phyloP scores from a whole-genome alignment of 2,329 filamentous ascomycete species.

The Apiospora malaysiana region DNA sequence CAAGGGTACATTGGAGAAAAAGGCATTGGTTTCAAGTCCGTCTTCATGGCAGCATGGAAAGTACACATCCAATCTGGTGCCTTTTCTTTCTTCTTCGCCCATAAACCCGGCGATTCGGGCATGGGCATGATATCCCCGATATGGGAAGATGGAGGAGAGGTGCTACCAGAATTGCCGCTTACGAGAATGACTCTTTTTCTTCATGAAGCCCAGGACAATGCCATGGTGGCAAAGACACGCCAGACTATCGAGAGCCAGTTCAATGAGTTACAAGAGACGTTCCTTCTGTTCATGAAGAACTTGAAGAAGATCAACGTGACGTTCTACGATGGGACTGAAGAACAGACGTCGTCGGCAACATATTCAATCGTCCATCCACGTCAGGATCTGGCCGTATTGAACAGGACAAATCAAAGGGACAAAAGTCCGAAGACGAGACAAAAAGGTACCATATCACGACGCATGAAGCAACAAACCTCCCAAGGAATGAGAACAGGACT shows the following conservation, averaged over 20 bases:
- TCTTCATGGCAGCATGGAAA: constrained; percentile 52
- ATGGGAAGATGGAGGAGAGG: constrained; percentile 39
- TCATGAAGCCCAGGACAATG: constrained; percentile 35
- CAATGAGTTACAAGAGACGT: constrained; percentile 42
- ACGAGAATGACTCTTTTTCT: constrained; percentile 48
- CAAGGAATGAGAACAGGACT: constrained; percentile 43
- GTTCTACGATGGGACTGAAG: constrained; percentile 35
- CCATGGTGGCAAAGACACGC: constrained; percentile 27
- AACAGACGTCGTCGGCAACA: background rate
- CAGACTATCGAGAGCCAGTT: constrained; percentile 43
- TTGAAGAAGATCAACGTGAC: constrained; percentile 40
- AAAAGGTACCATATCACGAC: constrained; percentile 39
- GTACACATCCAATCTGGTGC: constrained; percentile 51
- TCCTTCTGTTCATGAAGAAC: constrained; percentile 51
- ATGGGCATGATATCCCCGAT: constrained; percentile 57
- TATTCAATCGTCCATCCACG: background rate
- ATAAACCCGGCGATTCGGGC: constrained; percentile 47
- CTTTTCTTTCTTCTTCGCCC: constrained; percentile 52
- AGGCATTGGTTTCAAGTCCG: constrained; percentile 58
- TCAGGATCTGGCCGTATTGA: background rate
- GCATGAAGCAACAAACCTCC: constrained; percentile 35
- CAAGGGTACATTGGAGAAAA: constrained; percentile 56
- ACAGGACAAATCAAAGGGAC: background rate
- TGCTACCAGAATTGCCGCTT: background rate
- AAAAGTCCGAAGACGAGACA: background rate